A percentile compares a stretch with the other conserved stretches of the same genome.
Conservation (phyloP, 768 basidiomycete species). For the Panaeolus papilionaceus region DNA sequence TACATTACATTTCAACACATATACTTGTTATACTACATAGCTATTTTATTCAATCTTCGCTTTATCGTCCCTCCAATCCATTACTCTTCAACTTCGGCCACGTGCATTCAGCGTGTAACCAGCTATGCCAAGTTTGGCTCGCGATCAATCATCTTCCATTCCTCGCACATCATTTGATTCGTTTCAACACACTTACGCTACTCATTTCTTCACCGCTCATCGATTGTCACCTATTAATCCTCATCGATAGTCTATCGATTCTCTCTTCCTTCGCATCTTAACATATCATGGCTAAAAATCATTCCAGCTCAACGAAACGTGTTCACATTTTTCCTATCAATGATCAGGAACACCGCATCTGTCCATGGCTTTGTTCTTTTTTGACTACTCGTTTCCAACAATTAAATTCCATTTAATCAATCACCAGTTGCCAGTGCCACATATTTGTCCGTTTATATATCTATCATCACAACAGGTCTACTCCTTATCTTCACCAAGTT, state of each 20-base stretch:
- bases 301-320: background rate
- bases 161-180: conserved; percentile 4
- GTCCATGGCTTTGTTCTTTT: conserved; percentile 5
- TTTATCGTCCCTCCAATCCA: background rate
- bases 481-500: background rate
- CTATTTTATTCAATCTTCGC: no score
- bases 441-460: background rate
- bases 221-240: background rate
- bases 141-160: conserved; percentile 5
- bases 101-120: conserved; percentile 1
- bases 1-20: no score
- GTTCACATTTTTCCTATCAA: background rate
- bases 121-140: background rate
- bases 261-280: background rate
- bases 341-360: conserved; percentile 2
- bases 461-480: background rate
- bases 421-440: conserved; percentile 15
- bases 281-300: background rate
- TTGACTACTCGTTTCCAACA: conserved; percentile 5
- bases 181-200: background rate
- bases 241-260: conserved; percentile 7
- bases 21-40: no score
- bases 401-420: conserved; percentile 14
- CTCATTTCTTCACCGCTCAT: background rate
- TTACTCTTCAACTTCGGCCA: background rate